phyloP scores from a whole-genome alignment of 306 rosid species.

The Rubus idaeus region DNA sequence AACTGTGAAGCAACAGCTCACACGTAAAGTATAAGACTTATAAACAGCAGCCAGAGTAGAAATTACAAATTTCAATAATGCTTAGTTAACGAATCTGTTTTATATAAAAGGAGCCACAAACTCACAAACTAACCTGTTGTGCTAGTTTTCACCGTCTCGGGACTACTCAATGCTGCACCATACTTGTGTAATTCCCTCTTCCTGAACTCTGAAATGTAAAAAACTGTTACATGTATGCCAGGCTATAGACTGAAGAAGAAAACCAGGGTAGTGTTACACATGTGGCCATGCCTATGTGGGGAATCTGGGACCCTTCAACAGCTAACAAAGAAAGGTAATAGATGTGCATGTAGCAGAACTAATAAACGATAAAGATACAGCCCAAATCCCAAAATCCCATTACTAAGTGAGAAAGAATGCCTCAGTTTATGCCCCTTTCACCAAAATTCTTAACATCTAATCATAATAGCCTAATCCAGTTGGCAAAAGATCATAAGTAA shows the following conservation, averaged over 20 bases:
- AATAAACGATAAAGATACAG: background rate
- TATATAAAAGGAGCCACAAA: background rate
- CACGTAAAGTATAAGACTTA: background rate
- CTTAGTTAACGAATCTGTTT: background rate
- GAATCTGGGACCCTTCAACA: background rate
- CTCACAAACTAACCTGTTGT: conserved; percentile 51
- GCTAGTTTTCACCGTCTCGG: conserved; percentile 40
- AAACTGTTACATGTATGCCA: conserved; percentile 28
- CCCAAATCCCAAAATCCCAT: background rate
- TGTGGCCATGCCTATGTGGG: background rate
- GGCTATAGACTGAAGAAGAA: background rate
- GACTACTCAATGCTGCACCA: conserved; percentile 54
- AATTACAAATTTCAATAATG: background rate
- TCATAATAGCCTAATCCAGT: background rate
- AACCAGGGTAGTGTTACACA: background rate
- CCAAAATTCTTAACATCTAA: too few species aligned
- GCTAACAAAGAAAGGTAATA: too few species aligned
- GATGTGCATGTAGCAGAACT: background rate
- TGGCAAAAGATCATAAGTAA: background rate
- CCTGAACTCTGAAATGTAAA: conserved; percentile 67
- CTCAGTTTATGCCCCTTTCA: too few species aligned
- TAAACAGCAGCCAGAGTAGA: background rate
- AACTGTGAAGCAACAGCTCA: background rate
- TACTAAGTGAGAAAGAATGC: background rate
- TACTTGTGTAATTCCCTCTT: conserved; percentile 70